Conservation (phyloP, 1,284 basidiomycete genomes). For the Irpex sp. region DNA sequence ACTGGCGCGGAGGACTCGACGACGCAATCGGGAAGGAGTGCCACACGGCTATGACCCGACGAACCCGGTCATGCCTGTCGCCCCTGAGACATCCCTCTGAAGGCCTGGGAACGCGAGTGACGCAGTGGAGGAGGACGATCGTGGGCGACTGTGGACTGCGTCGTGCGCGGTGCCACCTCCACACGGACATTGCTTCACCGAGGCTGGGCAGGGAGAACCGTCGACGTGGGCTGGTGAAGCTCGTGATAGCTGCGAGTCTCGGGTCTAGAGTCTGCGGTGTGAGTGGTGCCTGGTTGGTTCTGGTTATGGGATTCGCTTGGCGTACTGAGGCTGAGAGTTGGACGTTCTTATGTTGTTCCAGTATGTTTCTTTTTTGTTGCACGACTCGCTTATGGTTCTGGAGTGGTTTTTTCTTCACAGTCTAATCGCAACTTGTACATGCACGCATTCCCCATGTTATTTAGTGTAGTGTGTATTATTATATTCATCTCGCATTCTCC, state of each 20-base stretch:
- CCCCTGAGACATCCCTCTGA: slow-evolving; percentile 15
- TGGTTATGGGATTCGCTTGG: not conserved
- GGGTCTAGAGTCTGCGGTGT: not conserved
- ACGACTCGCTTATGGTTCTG: not conserved
- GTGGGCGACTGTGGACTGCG: too few relatives aligned
- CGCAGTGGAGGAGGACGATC: too few relatives aligned
- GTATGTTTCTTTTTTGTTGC: too few relatives aligned
- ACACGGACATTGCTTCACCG: too few relatives aligned
- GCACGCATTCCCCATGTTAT: not conserved
- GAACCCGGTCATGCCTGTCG: slow-evolving; percentile 25
- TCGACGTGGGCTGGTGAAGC: too few relatives aligned
- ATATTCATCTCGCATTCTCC: not conserved
- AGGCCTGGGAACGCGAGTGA: not conserved
- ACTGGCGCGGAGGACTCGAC: slow-evolving; percentile 50
- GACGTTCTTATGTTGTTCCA: too few relatives aligned
- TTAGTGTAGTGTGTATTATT: not conserved
- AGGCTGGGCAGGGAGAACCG: too few relatives aligned
- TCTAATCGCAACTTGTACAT: not conserved
- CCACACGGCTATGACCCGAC: slow-evolving; percentile 25
- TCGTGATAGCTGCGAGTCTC: too few relatives aligned
- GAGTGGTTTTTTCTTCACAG: not conserved
- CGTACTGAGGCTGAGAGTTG: too few relatives aligned
- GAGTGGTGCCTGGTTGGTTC: not conserved
- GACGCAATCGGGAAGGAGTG: slow-evolving; percentile 20
- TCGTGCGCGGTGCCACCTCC: too few relatives aligned